phyloP scores from a whole-genome alignment of 441 rosid genomes.

The Cnidoscolus chayamansa region DNA sequence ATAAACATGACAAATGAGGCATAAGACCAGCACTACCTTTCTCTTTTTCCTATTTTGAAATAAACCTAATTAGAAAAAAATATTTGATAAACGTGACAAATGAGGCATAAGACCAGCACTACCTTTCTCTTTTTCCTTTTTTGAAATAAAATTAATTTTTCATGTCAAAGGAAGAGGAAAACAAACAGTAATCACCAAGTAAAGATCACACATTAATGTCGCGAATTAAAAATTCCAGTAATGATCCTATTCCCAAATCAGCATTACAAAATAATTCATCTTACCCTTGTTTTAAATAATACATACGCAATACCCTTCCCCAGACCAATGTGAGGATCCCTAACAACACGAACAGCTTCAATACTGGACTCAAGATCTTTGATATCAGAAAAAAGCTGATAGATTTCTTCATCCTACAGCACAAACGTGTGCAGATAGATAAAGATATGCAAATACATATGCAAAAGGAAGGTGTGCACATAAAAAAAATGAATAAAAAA shows the following conservation, averaged over 20 bases:
- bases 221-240: not conserved
- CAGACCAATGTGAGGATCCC: constrained; percentile 75
- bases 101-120: not conserved
- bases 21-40: not conserved
- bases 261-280: constrained; percentile 15
- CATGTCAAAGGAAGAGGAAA: not conserved
- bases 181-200: not conserved
- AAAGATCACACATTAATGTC: not conserved
- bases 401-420: constrained; percentile 84
- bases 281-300: constrained; percentile 80
- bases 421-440: constrained; percentile 11
- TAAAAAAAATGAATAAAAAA: not conserved
- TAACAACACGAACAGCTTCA: constrained; percentile 88
- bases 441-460: constrained; percentile 11
- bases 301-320: constrained; percentile 98
- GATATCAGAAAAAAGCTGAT: constrained; percentile 66
- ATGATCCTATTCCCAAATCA: not conserved
- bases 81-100: not conserved
- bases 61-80: not conserved
- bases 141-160: not conserved
- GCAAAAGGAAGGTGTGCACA: not conserved
- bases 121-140: not conserved
- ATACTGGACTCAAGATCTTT: constrained; percentile 53
- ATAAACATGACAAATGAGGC: not conserved
- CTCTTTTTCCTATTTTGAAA: not conserved